Evolutionary conservation across 2,329 filamentous ascomycete species (phyloP), one percentile per base, ranked within the genome.

Genomic region (Phaeosphaeriaceae sp.): DNA sequence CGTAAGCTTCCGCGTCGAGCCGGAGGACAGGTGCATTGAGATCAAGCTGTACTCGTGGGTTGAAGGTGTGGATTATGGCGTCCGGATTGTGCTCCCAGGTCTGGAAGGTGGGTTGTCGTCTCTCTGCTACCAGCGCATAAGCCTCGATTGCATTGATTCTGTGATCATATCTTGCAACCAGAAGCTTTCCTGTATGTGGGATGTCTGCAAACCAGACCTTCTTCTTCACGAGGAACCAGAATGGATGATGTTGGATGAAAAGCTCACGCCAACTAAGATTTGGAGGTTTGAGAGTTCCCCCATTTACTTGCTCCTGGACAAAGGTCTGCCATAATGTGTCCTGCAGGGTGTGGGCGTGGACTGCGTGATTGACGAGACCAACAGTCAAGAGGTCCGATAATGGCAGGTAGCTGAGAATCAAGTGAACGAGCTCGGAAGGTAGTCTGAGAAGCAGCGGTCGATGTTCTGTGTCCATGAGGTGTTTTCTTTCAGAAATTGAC

Each of bases 191-290:
- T 1, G 85, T 89, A 48, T 92, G 83, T 27, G 88, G 85, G 1
- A 82, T 84, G 75, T 97, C 92, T 58, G 88, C 86, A 71, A 97
- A 94, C 93, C 93, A 97, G 62, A 97, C 82, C 76, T 91, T 93
- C 72, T 91, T 83, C 51, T 86, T 87, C 0, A 91, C 84, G 1
- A 97, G 82, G 70, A 96, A 97, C 93, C 93, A 97, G 68, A 89
- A 87, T 0, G 90, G 89, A 62, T 95, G 85, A 73, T 95, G 91
- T 20, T 88, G 84, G 44, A 84, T 80, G 74, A 91, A 97, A 2
- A 97, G 85, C 24, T 90, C 84, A 56, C 86, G 86, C 77, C 89
- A 97, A 22, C 83, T 88, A 1, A 79, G 88, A 7, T 89, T 88
- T 7, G 82, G 83, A 62, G 53, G 81, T 71, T 33, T 85, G 78